phyloP scores from a whole-genome alignment of 2,329 filamentous ascomycete genomes.

The Ophiostoma novo-ulmi region DNA sequence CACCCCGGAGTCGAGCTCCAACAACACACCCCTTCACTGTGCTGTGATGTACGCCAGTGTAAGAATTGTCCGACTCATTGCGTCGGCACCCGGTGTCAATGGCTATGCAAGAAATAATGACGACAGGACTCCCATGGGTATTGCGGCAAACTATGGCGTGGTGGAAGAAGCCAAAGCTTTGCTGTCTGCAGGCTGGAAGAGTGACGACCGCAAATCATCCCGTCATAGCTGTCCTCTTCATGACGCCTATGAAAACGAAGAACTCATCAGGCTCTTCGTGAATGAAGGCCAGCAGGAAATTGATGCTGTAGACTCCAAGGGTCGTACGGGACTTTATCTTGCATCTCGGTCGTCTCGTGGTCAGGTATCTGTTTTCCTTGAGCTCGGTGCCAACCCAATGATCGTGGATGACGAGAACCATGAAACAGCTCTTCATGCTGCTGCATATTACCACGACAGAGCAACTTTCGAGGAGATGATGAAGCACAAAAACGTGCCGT shows the following conservation, averaged over 20 bases:
- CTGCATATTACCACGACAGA: not conserved
- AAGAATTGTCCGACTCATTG: not conserved
- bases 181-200: not conserved
- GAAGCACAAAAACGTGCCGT: not conserved
- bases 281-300: not conserved
- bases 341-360: not conserved
- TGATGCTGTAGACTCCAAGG: not conserved
- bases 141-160: not conserved
- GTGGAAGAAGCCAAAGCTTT: not conserved
- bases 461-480: not conserved
- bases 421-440: not conserved
- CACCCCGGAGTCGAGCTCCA: not conserved
- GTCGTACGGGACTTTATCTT: not conserved
- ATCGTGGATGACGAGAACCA: not conserved
- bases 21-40: not conserved
- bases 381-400: not conserved
- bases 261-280: not conserved
- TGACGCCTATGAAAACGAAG: not conserved
- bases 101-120: constrained; percentile 3
- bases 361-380: not conserved
- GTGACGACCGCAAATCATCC: not conserved
- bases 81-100: not conserved
- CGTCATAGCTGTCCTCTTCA: not conserved
- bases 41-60: constrained; percentile 3
- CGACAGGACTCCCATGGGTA: not conserved